These are phyloP conservation scores for Populus pruinosa DNA, from an alignment of 345 rosid genomes.

Conservation along the genomic window DNA sequence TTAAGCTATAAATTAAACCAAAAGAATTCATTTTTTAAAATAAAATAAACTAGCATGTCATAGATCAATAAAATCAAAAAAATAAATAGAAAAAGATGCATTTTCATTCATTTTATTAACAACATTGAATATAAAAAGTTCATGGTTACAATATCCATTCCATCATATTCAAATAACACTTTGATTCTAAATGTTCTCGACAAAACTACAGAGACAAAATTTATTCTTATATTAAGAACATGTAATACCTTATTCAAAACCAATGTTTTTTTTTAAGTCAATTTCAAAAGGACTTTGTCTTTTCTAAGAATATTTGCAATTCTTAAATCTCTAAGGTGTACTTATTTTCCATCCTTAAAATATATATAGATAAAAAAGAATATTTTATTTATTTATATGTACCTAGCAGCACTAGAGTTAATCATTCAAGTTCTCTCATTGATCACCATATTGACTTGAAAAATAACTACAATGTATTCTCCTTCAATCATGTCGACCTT, in stretches of 20 bases:
- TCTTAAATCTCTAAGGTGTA: background rate
- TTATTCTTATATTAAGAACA: too few relatives aligned
- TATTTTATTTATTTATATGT: too few relatives aligned
- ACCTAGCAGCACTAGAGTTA: too few relatives aligned
- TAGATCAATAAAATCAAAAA: background rate
- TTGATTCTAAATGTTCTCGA: too few relatives aligned
- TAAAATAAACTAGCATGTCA: background rate
- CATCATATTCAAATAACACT: background rate
- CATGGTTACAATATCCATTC: background rate
- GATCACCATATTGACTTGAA: too few relatives aligned
- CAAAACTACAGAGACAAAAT: too few relatives aligned
- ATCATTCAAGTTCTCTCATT: too few relatives aligned
- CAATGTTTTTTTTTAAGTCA: background rate
- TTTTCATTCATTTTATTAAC: background rate
- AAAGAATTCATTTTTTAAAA: background rate
- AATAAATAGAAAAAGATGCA: conserved; percentile 4
- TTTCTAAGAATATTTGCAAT: background rate
- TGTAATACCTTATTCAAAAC: background rate
- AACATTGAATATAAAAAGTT: background rate
- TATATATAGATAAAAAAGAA: too few relatives aligned
- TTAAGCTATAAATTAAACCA: background rate
- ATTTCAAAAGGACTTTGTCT: background rate
- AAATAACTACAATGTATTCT: too few relatives aligned
- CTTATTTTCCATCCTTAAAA: background rate
- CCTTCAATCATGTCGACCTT: too few relatives aligned